Base-by-base conservation (phyloP, 768 basidiomycete species). In the Leccinum sublutescens region DNA sequence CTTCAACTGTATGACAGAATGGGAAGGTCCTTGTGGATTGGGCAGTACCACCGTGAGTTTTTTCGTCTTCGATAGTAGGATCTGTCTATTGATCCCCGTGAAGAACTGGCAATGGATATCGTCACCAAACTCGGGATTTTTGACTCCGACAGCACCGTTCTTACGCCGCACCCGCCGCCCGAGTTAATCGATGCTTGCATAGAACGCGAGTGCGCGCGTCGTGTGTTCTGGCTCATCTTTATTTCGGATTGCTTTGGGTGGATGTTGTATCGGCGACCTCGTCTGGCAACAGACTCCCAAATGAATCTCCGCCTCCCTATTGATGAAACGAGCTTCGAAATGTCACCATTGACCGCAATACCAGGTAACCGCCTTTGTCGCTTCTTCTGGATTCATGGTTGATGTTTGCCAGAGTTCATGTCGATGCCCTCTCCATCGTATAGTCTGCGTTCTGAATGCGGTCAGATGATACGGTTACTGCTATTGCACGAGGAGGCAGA, bases 311-410 rank as follows among this genome's bases (percentile, higher is more conserved):
- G 86, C 52, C 77, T 93, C 36, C 91, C 91, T n/a, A 84, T 85
- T 8, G 89, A 92, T 67, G 91, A 93, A 72, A 85, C 88, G 9
- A 86, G 83, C 69, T 93, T 92, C 66, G 90, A 93, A 71, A 75
- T 93, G 57, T 83, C 83, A 27, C 83, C 84, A 25, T 54, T 75
- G 56, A 64, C 74, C 11, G 62, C 74, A 53, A 45, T 74, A 54
- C 72, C 74, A 58, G 74, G 74, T 76, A 62, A 54, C 52, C 27
- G 7, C 43, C 52, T 53, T 49, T 57, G 43, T 51, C 25, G 11
- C 33, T 25, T 17, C 45, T 51, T 29, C 65, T 19, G 4, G 31
- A 60, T 36, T 47, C 5, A n/a, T 33, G 4, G n/a, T 38, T 58
- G 56, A 70, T 48, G 47, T 56, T 43, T 4, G 4, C 29, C 64